A percentile compares a stretch with the other conserved stretches of the same genome.
Conservation (phyloP, 345 rosid species). For the Barbarea vulgaris region DNA sequence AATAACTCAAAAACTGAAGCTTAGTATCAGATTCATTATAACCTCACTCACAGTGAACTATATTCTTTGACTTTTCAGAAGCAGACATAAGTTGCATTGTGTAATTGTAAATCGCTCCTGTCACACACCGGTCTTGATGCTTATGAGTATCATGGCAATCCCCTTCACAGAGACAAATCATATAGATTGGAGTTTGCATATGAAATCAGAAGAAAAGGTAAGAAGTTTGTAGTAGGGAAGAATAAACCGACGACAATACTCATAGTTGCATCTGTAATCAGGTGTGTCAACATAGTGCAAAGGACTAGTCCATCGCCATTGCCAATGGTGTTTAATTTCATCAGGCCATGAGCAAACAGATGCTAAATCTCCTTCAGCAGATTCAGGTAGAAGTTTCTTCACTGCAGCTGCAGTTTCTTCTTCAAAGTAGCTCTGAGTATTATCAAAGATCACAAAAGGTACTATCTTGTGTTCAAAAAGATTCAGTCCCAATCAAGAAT, state of each 20-base stretch:
- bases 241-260: slow-evolving; percentile 69
- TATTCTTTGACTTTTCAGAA: slow-evolving; percentile 39
- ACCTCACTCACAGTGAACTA: slow-evolving; percentile 53
- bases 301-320: slow-evolving; percentile 78
- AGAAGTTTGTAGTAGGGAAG: not conserved
- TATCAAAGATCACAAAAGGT: slow-evolving; percentile 20
- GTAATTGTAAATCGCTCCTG: slow-evolving; percentile 89
- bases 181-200: not conserved
- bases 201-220: not conserved
- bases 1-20: slow-evolving; percentile 2
- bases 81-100: slow-evolving; percentile 68
- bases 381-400: slow-evolving; percentile 71
- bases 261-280: slow-evolving; percentile 83
- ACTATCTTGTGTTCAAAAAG: not conserved
- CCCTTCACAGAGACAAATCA: slow-evolving; percentile 52
- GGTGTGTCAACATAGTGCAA: slow-evolving; percentile 93
- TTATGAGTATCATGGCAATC: slow-evolving; percentile 82
- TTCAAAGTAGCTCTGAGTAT: slow-evolving; percentile 59
- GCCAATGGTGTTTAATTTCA: slow-evolving; percentile 55
- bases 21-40: slow-evolving; percentile 10
- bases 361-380: slow-evolving; percentile 84
- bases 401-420: slow-evolving; percentile 69
- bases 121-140: slow-evolving; percentile 65
- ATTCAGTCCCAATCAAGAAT: not conserved
- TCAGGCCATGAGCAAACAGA: slow-evolving; percentile 94